Percentiles rank a stretch among this genome's conserved stretches.
Evolutionary conservation across 441 rosid species (phyloP).

Genomic region (Arabidopsis lyrata): DNA sequence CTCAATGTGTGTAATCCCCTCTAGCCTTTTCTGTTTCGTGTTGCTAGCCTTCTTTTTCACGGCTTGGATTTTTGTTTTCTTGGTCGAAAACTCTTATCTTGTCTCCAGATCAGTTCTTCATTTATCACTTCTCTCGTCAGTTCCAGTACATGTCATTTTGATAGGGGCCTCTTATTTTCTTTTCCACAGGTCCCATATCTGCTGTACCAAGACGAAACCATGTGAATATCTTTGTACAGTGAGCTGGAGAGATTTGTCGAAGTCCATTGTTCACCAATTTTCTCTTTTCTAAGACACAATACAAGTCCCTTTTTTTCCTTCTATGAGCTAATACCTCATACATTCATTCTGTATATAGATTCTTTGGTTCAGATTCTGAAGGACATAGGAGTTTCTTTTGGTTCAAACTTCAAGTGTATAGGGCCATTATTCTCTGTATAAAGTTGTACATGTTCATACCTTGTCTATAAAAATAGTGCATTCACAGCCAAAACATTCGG

Average conservation of each 20-base stretch:
- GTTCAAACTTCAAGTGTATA: constrained; percentile 34
- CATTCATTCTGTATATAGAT: constrained; percentile 42
- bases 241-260: constrained; percentile 51
- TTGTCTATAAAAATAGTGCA: constrained; percentile 8
- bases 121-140: constrained; percentile 30
- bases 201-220: constrained; percentile 67
- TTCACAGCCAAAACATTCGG: constrained; percentile 7
- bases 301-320: constrained; percentile 11
- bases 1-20: constrained; percentile 10
- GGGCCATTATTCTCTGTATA: constrained; percentile 25
- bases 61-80: constrained; percentile 2
- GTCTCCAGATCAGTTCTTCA: constrained; percentile 29
- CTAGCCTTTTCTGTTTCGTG: background rate
- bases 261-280: constrained; percentile 46
- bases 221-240: constrained; percentile 60
- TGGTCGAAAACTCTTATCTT: constrained; percentile 8
- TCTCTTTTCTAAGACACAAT: constrained; percentile 38
- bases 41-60: background rate
- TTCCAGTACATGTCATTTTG: constrained; percentile 59
- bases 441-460: constrained; percentile 26
- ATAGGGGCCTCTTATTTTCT: constrained; percentile 58
- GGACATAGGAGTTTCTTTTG: constrained; percentile 34
- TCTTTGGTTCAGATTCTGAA: constrained; percentile 33
- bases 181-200: constrained; percentile 67
- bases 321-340: constrained; percentile 28